Evolutionary conservation across 768 basidiomycete genomes (phyloP).

Genomic region (Panaeolus cyanescens): DNA sequence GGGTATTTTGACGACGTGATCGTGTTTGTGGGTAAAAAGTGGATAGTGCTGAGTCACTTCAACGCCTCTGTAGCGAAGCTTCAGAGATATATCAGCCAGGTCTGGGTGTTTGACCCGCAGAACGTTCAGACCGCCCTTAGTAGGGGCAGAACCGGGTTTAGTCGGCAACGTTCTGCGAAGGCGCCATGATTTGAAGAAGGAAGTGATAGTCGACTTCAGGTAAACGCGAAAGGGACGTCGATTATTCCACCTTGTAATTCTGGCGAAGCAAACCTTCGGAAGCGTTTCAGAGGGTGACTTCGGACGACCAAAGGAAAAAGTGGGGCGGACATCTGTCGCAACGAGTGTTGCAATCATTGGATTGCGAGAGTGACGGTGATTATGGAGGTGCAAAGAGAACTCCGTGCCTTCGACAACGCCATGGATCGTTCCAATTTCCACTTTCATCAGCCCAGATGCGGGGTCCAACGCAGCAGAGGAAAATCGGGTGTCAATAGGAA

Average conservation of each 20-base stretch:
- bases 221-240: conserved; percentile 55
- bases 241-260: conserved; percentile 52
- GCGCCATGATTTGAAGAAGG: conserved; percentile 45
- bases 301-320: conserved; percentile 55
- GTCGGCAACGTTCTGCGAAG: conserved; percentile 40
- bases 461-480: conserved; percentile 44
- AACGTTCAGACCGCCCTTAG: conserved; percentile 45
- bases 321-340: conserved; percentile 54
- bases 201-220: conserved; percentile 47
- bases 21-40: conserved; percentile 35
- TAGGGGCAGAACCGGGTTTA: conserved; percentile 30
- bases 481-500: conserved; percentile 48
- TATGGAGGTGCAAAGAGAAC: conserved; percentile 63
- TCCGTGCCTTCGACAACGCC: conserved; percentile 67
- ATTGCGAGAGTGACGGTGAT: conserved; percentile 59
- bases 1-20: conserved; percentile 38
- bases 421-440: conserved; percentile 62
- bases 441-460: conserved; percentile 38
- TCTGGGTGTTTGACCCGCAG: conserved; percentile 44
- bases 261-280: conserved; percentile 54
- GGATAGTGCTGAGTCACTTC: conserved; percentile 48
- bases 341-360: conserved; percentile 50
- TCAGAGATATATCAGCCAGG: conserved; percentile 54
- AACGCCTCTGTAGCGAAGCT: conserved; percentile 38
- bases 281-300: conserved; percentile 32